Percentiles rank a stretch among this genome's conserved stretches.
Conservation (phyloP, 2,329 filamentous ascomycete genomes). For the Lachnellula hyalina region DNA sequence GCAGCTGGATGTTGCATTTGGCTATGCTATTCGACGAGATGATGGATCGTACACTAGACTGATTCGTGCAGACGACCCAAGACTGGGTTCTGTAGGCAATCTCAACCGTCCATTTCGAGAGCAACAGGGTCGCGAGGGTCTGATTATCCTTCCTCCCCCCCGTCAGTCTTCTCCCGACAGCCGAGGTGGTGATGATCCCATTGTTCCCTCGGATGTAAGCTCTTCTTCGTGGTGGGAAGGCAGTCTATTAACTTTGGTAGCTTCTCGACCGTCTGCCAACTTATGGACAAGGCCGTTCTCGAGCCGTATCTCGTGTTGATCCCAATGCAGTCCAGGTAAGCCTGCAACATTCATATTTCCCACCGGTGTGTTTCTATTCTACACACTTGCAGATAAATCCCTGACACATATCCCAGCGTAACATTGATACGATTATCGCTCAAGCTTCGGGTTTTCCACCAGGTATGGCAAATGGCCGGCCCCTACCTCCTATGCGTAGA, state of each 20-base stretch:
- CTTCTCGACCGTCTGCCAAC: conserved; percentile 7
- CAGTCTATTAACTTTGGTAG: conserved; percentile 8
- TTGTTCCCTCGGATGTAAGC: conserved; percentile 20
- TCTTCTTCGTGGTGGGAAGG: neutral
- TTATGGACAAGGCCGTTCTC: neutral
- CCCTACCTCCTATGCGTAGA: conserved; percentile 12
- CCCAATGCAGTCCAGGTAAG: neutral
- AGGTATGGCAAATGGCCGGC: neutral
- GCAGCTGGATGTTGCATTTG: conserved; percentile 32
- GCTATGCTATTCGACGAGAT: conserved; percentile 49
- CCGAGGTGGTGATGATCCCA: conserved; percentile 6
- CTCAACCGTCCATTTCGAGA: conserved; percentile 32
- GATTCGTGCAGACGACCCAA: conserved; percentile 46
- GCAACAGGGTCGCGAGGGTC: conserved; percentile 24
- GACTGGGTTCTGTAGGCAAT: conserved; percentile 51
- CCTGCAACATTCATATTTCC: neutral
- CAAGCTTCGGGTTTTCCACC: neutral
- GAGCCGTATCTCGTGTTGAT: neutral
- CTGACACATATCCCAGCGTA: neutral
- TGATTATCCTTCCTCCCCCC: conserved; percentile 28
- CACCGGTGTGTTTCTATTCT: neutral
- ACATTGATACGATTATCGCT: conserved; percentile 21
- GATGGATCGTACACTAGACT: conserved; percentile 50
- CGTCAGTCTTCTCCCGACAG: conserved; percentile 13
- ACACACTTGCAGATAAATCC: neutral